Evolutionary conservation across 768 basidiomycete genomes (phyloP).

Genomic region (Postia placenta): DNA sequence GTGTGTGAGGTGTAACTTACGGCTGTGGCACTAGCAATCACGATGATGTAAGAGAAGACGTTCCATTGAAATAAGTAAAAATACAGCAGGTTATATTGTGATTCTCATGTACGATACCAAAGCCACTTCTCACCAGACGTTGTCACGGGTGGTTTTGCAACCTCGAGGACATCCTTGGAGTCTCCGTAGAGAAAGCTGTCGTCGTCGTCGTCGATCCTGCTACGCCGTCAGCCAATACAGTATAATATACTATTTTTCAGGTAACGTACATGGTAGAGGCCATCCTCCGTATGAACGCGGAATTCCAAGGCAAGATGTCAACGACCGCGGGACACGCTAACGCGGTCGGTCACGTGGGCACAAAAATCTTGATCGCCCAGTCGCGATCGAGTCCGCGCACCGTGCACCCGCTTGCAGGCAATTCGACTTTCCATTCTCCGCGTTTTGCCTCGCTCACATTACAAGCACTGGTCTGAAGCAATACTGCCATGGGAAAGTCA

Average conservation of each 20-base stretch:
- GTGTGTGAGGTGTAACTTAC: constrained; percentile 39
- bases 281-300: too few species aligned
- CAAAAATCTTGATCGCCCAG: too few species aligned
- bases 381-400: too few species aligned
- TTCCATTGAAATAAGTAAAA: constrained; percentile 27
- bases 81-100: constrained; percentile 4
- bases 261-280: too few species aligned
- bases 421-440: too few species aligned
- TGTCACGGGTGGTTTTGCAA: constrained; percentile 15
- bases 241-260: too few species aligned
- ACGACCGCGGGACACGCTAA: too few species aligned
- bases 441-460: too few species aligned
- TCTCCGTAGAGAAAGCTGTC: constrained; percentile 28
- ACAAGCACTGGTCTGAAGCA: too few species aligned
- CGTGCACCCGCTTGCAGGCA: too few species aligned
- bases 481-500: constrained; percentile 92
- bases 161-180: constrained; percentile 19
- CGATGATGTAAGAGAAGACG: constrained; percentile 24
- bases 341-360: too few species aligned
- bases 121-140: constrained; percentile 41
- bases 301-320: too few species aligned
- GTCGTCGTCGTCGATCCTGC: constrained; percentile 23
- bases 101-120: constrained; percentile 18
- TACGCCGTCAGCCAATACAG: not conserved
- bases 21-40: constrained; percentile 51